Evolutionary conservation across 2,329 filamentous ascomycete species (phyloP).

Genomic region (Monosporascus sp.): DNA sequence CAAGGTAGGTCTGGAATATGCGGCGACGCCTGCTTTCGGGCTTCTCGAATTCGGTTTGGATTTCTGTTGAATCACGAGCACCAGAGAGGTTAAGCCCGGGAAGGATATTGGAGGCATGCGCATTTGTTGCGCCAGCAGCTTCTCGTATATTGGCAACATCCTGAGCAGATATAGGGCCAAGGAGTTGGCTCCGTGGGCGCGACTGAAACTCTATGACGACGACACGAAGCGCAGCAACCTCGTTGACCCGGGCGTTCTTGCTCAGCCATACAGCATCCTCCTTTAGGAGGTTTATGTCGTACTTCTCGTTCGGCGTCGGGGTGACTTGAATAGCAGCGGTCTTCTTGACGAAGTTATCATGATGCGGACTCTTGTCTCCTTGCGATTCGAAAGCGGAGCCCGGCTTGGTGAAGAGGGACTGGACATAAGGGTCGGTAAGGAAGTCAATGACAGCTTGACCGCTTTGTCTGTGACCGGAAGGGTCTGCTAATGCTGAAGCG

Average conservation of each 20-base stretch:
- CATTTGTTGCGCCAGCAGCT: conserved; percentile 61
- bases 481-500: conserved; percentile 51
- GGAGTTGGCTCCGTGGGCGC: conserved; percentile 66
- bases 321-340: conserved; percentile 83
- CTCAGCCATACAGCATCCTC: conserved; percentile 83
- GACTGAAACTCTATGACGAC: conserved; percentile 80
- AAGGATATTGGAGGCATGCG: conserved; percentile 52
- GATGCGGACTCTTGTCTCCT: conserved; percentile 50
- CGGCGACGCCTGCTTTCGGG: conserved; percentile 58
- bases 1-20: conserved; percentile 66
- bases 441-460: conserved; percentile 59
- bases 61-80: conserved; percentile 47
- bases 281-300: conserved; percentile 75
- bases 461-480: conserved; percentile 48
- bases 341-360: conserved; percentile 72
- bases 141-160: conserved; percentile 72
- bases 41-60: conserved; percentile 56
- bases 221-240: conserved; percentile 75
- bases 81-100: conserved; percentile 43
- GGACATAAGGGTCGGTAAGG: conserved; percentile 63
- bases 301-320: conserved; percentile 59
- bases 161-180: conserved; percentile 68
- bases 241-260: conserved; percentile 69
- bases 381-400: conserved; percentile 61
- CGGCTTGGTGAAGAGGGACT: conserved; percentile 63